A percentile compares a stretch with the other conserved stretches of the same genome.
Conservation (phyloP, 495 filamentous ascomycete species). For the Cercophora newfieldiana region DNA sequence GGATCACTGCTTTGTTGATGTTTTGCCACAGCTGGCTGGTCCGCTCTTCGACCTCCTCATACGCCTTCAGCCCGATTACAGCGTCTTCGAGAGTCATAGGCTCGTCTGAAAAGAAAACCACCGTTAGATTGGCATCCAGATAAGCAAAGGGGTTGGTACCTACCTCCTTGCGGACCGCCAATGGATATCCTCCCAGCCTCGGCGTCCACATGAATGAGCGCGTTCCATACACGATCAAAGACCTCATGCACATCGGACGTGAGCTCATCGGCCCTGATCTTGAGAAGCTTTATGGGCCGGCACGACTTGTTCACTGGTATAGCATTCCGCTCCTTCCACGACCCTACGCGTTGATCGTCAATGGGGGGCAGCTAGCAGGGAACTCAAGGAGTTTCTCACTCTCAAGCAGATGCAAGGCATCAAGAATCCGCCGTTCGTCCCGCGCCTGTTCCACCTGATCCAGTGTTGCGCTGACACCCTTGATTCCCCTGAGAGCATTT, state of each 20-base stretch:
- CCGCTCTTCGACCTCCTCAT: conserved; percentile 52
- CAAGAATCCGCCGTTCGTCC: conserved; percentile 48
- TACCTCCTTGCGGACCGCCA: conserved; percentile 44
- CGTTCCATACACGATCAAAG: conserved; percentile 56
- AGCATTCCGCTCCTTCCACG: conserved; percentile 46
- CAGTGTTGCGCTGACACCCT: conserved; percentile 50
- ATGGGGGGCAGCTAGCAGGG: not conserved
- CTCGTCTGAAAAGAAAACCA: conserved; percentile 44
- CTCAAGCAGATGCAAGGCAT: conserved; percentile 53
- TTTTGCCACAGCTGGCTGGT: conserved; percentile 52
- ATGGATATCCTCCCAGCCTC: conserved; percentile 51
- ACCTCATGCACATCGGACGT: conserved; percentile 59
- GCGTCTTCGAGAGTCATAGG: conserved; percentile 48
- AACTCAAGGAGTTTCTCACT: conserved; percentile 32
- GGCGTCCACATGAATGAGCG: conserved; percentile 57
- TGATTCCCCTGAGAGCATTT: conserved; percentile 61
- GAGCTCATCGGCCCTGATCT: conserved; percentile 53
- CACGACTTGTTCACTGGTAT: conserved; percentile 48
- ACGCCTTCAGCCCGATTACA: conserved; percentile 50
- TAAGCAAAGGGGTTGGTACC: not conserved
- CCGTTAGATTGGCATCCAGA: conserved; percentile 27
- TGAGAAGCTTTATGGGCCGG: conserved; percentile 48
- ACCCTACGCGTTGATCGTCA: conserved; percentile 32
- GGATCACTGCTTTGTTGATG: conserved; percentile 50
- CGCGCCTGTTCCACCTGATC: conserved; percentile 53